Conservation (phyloP, 1,139 yeast genomes). For the Wickerhamomyces sp. region DNA sequence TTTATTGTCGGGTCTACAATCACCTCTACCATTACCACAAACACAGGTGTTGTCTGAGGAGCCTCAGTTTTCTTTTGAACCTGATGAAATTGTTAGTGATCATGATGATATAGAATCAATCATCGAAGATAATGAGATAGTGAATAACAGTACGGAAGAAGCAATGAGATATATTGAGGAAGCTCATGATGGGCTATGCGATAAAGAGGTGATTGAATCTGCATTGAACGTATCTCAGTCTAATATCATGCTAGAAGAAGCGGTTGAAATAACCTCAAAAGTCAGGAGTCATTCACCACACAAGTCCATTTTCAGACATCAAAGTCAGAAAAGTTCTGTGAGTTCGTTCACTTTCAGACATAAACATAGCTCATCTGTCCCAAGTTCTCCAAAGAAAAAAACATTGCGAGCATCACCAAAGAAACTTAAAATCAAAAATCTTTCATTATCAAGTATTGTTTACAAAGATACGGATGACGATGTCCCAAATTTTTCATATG, state of each 20-base stretch:
- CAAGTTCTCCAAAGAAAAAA: slow-evolving; percentile 17
- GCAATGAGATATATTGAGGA: slow-evolving; percentile 17
- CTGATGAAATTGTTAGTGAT: neutral
- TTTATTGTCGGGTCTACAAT: neutral
- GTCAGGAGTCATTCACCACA: slow-evolving; percentile 20
- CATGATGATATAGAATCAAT: neutral
- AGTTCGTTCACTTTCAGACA: slow-evolving; percentile 9
- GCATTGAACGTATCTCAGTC: slow-evolving; percentile 18
- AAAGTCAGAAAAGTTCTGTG: slow-evolving; percentile 17
- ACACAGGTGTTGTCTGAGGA: neutral
- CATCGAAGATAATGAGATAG: slow-evolving; percentile 1
- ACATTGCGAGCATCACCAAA: slow-evolving; percentile 15
- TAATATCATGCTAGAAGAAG: slow-evolving; percentile 8
- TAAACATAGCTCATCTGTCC: slow-evolving; percentile 11
- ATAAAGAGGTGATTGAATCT: slow-evolving; percentile 8
- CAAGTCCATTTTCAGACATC: slow-evolving; percentile 19
- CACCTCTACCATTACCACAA: neutral
- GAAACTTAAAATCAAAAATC: slow-evolving; percentile 16
- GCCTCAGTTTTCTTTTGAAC: neutral
- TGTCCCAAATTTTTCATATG: slow-evolving; percentile 19
- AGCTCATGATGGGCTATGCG: slow-evolving; percentile 9
- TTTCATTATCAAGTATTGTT: slow-evolving; percentile 23
- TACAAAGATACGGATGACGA: slow-evolving; percentile 13
- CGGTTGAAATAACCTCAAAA: slow-evolving; percentile 1
- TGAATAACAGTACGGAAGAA: slow-evolving; percentile 17